Conservation (phyloP, 192 early-diverging fungal species). For the Coemansia brasiliensis region DNA sequence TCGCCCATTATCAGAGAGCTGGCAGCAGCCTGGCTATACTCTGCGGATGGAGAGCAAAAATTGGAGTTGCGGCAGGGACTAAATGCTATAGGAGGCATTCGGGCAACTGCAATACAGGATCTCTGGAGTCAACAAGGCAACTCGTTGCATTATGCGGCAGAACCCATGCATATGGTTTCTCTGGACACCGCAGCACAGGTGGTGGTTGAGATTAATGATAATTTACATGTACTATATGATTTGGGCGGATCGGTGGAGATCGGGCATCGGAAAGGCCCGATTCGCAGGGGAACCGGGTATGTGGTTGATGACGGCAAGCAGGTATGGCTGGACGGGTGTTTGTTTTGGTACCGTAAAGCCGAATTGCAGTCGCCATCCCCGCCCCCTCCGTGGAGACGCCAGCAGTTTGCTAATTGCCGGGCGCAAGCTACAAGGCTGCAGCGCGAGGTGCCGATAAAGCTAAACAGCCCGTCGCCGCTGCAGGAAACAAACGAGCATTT, state of each 20-base stretch:
- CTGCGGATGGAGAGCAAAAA: conserved; percentile 8
- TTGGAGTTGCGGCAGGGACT: conserved; percentile 10
- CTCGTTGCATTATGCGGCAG: neutral
- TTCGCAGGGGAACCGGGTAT: conserved; percentile 15
- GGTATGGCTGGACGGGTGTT: conserved; percentile 18
- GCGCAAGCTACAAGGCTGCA: neutral
- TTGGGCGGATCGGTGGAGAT: neutral
- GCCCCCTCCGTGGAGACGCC: conserved; percentile 44
- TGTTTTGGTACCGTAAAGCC: conserved; percentile 41
- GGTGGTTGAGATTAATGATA: conserved; percentile 23
- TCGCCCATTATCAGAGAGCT: neutral
- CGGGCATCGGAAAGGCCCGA: conserved; percentile 9
- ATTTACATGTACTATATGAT: conserved; percentile 18
- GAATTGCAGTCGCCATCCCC: conserved; percentile 3
- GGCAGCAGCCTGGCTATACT: conserved; percentile 11
- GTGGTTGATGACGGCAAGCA: conserved; percentile 40
- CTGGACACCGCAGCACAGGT: conserved; percentile 6
- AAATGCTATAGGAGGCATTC: neutral
- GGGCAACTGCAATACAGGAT: neutral
- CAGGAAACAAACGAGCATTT: neutral
- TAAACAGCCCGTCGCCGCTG: conserved; percentile 3
- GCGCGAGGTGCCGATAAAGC: neutral
- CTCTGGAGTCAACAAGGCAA: too few relatives aligned
- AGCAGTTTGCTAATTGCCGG: neutral
- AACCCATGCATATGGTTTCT: neutral